Percentiles rank a stretch among this genome's conserved stretches.
Evolutionary conservation across 805 yeast species (phyloP).

Genomic region (Starmerella floricola): DNA sequence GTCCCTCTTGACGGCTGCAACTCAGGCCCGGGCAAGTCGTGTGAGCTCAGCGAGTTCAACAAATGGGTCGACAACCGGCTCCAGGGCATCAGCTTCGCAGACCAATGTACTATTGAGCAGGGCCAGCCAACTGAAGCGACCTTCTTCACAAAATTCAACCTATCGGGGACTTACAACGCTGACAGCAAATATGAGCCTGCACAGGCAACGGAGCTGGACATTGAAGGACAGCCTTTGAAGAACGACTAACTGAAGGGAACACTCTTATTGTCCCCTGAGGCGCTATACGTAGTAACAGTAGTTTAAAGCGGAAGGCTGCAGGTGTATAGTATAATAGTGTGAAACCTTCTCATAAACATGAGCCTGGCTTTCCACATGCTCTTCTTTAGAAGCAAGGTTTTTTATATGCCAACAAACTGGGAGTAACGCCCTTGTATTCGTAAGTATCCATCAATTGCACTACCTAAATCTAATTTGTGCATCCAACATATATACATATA

Average conservation of each 20-base stretch:
- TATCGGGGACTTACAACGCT: conserved; percentile 13
- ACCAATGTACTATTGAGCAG: conserved; percentile 13
- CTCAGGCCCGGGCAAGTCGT: conserved; percentile 40
- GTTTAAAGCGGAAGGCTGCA: too few species aligned
- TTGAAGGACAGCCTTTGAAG: background rate
- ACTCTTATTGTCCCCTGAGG: background rate
- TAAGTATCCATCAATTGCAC: too few species aligned
- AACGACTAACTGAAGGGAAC: background rate
- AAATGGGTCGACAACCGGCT: conserved; percentile 13
- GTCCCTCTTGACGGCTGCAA: conserved; percentile 39
- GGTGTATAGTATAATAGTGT: too few species aligned
- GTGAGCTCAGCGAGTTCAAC: conserved; percentile 28
- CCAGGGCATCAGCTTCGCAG: conserved; percentile 11
- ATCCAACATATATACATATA: too few species aligned
- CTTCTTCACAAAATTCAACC: conserved; percentile 22
- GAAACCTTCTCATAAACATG: too few species aligned
- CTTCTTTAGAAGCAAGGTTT: too few species aligned
- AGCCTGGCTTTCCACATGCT: too few species aligned
- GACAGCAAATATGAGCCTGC: background rate
- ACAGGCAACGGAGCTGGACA: conserved; percentile 1
- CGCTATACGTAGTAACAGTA: background rate
- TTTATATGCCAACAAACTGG: too few species aligned
- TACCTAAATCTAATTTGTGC: too few species aligned
- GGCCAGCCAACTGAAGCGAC: conserved; percentile 9
- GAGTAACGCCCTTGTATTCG: too few species aligned